Evolutionary conservation across 495 filamentous ascomycete species (phyloP).

Genomic region (Astrothelium macrocarpum): DNA sequence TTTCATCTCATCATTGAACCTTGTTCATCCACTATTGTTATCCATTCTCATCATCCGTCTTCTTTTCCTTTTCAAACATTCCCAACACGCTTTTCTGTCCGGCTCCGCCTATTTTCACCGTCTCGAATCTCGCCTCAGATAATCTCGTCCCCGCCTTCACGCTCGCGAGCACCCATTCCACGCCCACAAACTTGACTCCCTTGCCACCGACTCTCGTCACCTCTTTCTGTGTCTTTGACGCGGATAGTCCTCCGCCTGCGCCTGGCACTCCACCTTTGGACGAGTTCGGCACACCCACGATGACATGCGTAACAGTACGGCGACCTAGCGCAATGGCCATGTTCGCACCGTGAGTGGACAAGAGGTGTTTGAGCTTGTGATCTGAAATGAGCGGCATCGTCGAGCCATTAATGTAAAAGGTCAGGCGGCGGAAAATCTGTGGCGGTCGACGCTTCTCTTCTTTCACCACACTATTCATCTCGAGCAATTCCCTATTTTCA

Average conservation of each 20-base stretch:
- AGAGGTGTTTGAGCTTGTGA: conserved; percentile 70
- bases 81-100: conserved; percentile 54
- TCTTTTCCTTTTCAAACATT: conserved; percentile 34
- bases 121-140: conserved; percentile 60
- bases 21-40: neutral
- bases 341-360: conserved; percentile 61
- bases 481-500: neutral
- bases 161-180: conserved; percentile 78
- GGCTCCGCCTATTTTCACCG: conserved; percentile 47
- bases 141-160: conserved; percentile 64
- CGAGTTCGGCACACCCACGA: conserved; percentile 55
- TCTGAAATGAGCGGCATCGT: conserved; percentile 75
- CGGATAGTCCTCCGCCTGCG: conserved; percentile 70
- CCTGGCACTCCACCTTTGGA: conserved; percentile 33
- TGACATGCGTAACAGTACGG: conserved; percentile 73
- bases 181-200: conserved; percentile 70
- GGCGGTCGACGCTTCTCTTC: conserved; percentile 9
- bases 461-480: neutral
- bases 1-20: too few relatives aligned
- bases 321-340: conserved; percentile 60
- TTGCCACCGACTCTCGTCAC: conserved; percentile 52
- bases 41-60: neutral
- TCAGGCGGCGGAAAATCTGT: conserved; percentile 55
- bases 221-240: conserved; percentile 74
- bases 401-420: conserved; percentile 82